Conservation (phyloP, 2,329 filamentous ascomycete species). For the Colletotrichum tofieldiae region DNA sequence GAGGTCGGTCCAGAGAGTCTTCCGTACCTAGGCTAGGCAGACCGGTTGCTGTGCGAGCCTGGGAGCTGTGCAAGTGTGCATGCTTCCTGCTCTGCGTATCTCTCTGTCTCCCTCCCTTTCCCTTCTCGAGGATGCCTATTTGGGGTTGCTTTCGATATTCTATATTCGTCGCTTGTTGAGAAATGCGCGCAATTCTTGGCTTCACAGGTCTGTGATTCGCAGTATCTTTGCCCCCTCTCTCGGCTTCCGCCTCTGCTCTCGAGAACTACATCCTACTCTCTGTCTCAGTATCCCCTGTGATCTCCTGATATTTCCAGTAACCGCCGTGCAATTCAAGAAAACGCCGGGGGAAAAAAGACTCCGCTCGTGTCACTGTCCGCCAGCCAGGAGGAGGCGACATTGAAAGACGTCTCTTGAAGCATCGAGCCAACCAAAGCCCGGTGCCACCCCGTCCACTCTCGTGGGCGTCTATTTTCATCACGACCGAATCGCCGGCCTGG, state of each 20-base stretch:
- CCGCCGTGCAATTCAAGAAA: conserved; percentile 13
- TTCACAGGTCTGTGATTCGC: not conserved
- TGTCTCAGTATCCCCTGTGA: not conserved
- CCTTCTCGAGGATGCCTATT: conserved; percentile 16
- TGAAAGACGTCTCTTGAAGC: conserved; percentile 26
- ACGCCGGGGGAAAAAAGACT: not conserved
- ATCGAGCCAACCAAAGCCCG: conserved; percentile 47
- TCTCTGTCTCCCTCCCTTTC: conserved; percentile 11
- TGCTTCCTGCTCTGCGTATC: conserved; percentile 10
- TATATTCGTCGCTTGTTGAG: conserved; percentile 36
- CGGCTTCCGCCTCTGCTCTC: not conserved
- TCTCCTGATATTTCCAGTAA: conserved; percentile 6
- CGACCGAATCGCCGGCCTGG: conserved; percentile 55
- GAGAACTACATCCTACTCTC: not conserved
- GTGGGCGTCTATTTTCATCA: conserved; percentile 63
- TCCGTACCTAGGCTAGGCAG: conserved; percentile 1
- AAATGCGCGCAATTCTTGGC: conserved; percentile 40
- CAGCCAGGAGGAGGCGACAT: conserved; percentile 28
- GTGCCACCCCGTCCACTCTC: conserved; percentile 54
- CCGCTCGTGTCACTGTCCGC: conserved; percentile 22
- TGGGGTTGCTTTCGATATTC: conserved; percentile 37
- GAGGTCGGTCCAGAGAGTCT: conserved; percentile 8
- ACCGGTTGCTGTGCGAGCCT: conserved; percentile 10
- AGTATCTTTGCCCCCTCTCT: conserved; percentile 1
- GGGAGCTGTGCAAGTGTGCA: conserved; percentile 25